These are phyloP conservation scores for Rhizomucor miehei DNA, from an alignment of 371 early-diverging fungal genomes.

Conservation along the genomic window DNA sequence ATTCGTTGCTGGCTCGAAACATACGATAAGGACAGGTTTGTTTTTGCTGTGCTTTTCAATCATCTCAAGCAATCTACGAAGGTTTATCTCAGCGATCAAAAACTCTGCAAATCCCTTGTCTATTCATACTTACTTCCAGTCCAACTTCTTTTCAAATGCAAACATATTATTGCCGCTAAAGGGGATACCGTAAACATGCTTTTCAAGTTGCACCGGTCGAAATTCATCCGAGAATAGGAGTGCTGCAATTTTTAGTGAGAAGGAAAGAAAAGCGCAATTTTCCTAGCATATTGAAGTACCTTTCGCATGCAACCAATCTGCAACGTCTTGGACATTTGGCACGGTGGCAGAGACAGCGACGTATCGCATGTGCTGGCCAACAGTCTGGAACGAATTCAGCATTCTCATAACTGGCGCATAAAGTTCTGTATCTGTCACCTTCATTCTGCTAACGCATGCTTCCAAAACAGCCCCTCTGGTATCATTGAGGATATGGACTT, in stretches of 20 bases:
- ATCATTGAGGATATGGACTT: constrained; percentile 53
- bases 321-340: constrained; percentile 83
- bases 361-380: constrained; percentile 22
- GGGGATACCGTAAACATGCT: constrained; percentile 59
- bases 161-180: constrained; percentile 45
- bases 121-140: constrained; percentile 52
- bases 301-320: constrained; percentile 59
- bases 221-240: constrained; percentile 71
- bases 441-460: constrained; percentile 52
- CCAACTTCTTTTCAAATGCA: constrained; percentile 61
- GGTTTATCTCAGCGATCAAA: background rate
- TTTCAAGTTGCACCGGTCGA: constrained; percentile 71
- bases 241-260: constrained; percentile 16
- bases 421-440: constrained; percentile 20
- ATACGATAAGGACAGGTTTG: constrained; percentile 68
- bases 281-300: constrained; percentile 18
- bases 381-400: constrained; percentile 20
- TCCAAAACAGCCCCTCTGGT: constrained; percentile 51
- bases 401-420: background rate
- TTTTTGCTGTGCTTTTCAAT: constrained; percentile 51
- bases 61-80: constrained; percentile 54
- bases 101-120: background rate
- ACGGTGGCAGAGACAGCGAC: constrained; percentile 87
- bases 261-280: background rate
- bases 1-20: constrained; percentile 3